Evolutionary conservation across 495 filamentous ascomycete species (phyloP).

Genomic region (Penicillium flavigenum): DNA sequence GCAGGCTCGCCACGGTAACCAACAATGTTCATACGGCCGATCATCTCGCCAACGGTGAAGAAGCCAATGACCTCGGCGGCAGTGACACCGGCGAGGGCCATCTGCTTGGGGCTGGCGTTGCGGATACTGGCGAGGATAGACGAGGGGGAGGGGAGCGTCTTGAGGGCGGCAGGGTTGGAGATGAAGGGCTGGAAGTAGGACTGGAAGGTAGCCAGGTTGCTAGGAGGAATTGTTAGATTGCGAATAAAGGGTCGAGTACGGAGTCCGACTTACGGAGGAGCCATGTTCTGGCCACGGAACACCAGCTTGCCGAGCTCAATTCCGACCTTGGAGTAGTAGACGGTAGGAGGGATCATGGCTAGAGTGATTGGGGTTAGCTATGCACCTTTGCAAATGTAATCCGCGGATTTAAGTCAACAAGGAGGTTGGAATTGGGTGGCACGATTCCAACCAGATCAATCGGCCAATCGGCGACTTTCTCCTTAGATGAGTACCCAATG

Average conservation of each 20-base stretch:
- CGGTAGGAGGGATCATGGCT: constrained; percentile 81
- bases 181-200: constrained; percentile 75
- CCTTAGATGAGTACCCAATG: not conserved
- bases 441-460: constrained; percentile 15
- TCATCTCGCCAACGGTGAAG: constrained; percentile 97
- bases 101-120: constrained; percentile 65
- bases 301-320: constrained; percentile 84
- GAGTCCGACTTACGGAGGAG: constrained; percentile 74
- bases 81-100: constrained; percentile 70
- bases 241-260: not conserved
- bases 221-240: constrained; percentile 37
- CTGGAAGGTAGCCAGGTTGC: constrained; percentile 78
- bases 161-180: constrained; percentile 63
- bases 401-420: constrained; percentile 24
- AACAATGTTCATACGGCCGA: constrained; percentile 88
- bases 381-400: constrained; percentile 10
- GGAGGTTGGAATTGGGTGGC: constrained; percentile 14
- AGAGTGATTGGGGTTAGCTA: constrained; percentile 31
- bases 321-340: constrained; percentile 90
- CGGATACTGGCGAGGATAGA: constrained; percentile 61
- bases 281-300: constrained; percentile 86
- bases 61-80: constrained; percentile 88
- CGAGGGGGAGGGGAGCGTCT: constrained; percentile 46
- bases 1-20: constrained; percentile 76
- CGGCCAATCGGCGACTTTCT: constrained; percentile 7